phyloP scores from a whole-genome alignment of 2,329 filamentous ascomycete species.

The Fonsecaea pedrosoi region DNA sequence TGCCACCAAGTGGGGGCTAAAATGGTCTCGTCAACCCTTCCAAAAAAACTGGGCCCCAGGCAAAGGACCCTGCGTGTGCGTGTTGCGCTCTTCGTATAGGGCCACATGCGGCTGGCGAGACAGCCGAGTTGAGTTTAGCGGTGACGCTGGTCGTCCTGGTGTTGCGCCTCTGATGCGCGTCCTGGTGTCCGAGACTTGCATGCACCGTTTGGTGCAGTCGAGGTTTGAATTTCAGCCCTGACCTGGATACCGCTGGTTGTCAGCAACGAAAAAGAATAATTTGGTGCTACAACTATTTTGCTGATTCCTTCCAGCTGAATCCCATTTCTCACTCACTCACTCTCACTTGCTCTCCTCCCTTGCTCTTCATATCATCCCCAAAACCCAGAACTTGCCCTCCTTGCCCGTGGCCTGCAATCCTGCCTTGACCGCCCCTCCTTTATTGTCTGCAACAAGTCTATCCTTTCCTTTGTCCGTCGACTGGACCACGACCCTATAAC shows the following conservation, averaged over 20 bases:
- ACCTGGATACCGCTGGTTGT: slow-evolving; percentile 5
- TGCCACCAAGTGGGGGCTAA: slow-evolving; percentile 14
- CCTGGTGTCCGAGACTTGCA: slow-evolving; percentile 15
- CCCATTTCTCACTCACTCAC: background rate
- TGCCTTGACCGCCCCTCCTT: slow-evolving; percentile 24
- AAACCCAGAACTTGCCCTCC: background rate
- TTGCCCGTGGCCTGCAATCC: background rate
- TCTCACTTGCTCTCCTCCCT: background rate
- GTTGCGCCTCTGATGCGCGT: slow-evolving; percentile 16
- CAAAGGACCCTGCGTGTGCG: slow-evolving; percentile 14
- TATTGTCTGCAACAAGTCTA: slow-evolving; percentile 19
- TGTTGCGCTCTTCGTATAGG: slow-evolving; percentile 6
- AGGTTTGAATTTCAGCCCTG: slow-evolving; percentile 23
- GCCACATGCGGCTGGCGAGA: background rate
- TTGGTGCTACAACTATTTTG: slow-evolving; percentile 11
- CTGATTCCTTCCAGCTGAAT: slow-evolving; percentile 3
- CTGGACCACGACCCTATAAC: slow-evolving; percentile 8
- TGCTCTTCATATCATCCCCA: background rate
- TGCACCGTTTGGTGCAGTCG: slow-evolving; percentile 1
- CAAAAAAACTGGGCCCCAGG: background rate
- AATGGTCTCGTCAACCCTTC: background rate
- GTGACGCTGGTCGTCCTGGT: background rate
- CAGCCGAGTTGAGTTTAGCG: slow-evolving; percentile 1
- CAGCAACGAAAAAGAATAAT: slow-evolving; percentile 6
- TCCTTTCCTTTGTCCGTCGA: slow-evolving; percentile 24